Evolutionary conservation across 2,329 filamentous ascomycete species (phyloP), one percentile per base, ranked within the genome.

Genomic region (Sclerotinia subarctica): DNA sequence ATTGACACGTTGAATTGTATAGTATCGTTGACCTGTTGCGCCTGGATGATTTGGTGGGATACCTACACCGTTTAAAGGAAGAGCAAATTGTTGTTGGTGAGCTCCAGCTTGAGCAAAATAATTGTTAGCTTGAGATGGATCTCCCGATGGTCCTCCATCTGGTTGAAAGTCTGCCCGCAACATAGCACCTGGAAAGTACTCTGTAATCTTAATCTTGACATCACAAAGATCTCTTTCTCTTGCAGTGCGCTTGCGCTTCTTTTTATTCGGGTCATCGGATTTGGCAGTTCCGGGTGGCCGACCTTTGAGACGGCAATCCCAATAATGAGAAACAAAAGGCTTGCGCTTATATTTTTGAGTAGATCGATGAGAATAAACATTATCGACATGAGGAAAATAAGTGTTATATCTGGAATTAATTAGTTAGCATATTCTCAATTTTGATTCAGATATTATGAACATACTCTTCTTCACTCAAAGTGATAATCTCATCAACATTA

Each of bases 161-260:
- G 76, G 72, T 26, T 73, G 72, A 54, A 76, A 73, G 58, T 74
- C 77, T 62, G 76, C 74, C 15, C 74, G 74, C 52, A 76, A 70
- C 76, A 77, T 76, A 64, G 77, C 80, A 49, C 84, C 85, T 13
- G 89, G 85, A 66, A 90, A 89, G 79, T 91, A 92, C 78, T 94
- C 91, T 3, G 90, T 93, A 69, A 94, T 92, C 78, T 93, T 94
- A 77, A 94, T 93, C 79, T 94, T 94, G 71, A 94, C 91, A 77
- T 94, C 90, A 77, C 91, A 94, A n/a, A 93, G 82, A 79, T 93
- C 90, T 17, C 90, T 84, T 77, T 91, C 88, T 53, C 91, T 83
- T n/a, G 89, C 89, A 47, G 85, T 87, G 35, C 91, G 87, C 79
- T 92, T 93, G 49, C 91, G 85, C 78, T 93, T 93, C 83, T 92